These are phyloP conservation scores for Pterocarpus macrocarpus DNA, from an alignment of 306 rosid genomes.

Conservation along the genomic window DNA sequence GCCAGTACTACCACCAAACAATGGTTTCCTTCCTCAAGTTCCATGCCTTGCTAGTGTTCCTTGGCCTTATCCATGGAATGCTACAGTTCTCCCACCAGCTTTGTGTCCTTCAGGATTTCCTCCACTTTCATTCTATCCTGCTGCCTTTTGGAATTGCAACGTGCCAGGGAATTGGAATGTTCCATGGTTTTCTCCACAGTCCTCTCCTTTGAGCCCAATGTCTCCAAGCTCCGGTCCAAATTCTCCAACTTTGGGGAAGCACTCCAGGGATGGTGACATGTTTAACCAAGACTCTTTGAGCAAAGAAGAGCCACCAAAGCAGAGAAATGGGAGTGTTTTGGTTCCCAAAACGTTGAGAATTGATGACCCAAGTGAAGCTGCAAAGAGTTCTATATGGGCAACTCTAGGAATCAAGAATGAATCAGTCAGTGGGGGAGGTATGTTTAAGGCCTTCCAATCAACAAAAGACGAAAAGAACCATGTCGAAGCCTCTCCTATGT, in stretches of 20 bases:
- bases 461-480: conserved; percentile 59
- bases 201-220: conserved; percentile 54
- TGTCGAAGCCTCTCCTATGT: conserved; percentile 61
- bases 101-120: conserved; percentile 80
- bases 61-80: conserved; percentile 86
- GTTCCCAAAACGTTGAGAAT: conserved; percentile 88
- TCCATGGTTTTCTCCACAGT: conserved; percentile 74
- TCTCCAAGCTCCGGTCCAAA: conserved; percentile 53
- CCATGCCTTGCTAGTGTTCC: conserved; percentile 79
- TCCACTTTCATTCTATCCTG: conserved; percentile 71
- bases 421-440: conserved; percentile 59
- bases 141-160: conserved; percentile 74
- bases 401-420: conserved; percentile 94
- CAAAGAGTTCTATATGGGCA: conserved; percentile 94
- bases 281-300: conserved; percentile 47
- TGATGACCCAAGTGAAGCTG: conserved; percentile 91
- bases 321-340: conserved; percentile 70
- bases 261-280: conserved; percentile 67
- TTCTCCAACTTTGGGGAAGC: conserved; percentile 79
- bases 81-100: conserved; percentile 65
- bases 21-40: conserved; percentile 68
- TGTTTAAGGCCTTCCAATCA: conserved; percentile 79
- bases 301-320: conserved; percentile 59
- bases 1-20: conserved; percentile 49
- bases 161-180: conserved; percentile 72